Percentiles rank a stretch among this genome's conserved stretches.
Evolutionary conservation across 495 filamentous ascomycete genomes (phyloP).

Genomic region (Penicillium cataractarum): DNA sequence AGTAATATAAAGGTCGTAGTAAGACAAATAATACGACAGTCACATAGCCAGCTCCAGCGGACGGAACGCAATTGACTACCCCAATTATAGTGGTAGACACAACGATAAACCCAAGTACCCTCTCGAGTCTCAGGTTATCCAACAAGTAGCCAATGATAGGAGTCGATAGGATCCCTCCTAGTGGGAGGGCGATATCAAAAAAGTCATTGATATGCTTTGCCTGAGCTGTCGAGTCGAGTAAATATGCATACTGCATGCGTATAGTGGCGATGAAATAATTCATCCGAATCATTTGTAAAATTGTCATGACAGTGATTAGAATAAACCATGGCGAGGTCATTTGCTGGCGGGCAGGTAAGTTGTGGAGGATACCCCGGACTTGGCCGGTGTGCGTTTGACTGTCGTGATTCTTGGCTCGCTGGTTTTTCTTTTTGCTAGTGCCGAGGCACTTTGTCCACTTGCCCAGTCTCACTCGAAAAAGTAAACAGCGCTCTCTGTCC

Average conservation of each 20-base stretch:
- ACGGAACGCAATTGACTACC: neutral
- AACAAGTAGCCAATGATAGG: too few relatives aligned
- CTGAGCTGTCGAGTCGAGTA: neutral
- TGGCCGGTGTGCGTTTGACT: neutral
- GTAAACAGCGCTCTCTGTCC: neutral
- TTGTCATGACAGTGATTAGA: neutral
- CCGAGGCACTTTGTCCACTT: neutral
- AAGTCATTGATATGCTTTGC: neutral
- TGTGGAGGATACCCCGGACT: neutral
- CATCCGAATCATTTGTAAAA: neutral
- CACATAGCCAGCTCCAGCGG: neutral
- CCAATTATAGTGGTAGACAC: neutral
- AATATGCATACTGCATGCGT: neutral
- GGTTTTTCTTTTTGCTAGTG: neutral
- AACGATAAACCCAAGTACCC: too few relatives aligned
- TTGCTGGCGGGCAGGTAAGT: neutral
- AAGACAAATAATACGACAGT: neutral
- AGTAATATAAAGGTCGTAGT: neutral
- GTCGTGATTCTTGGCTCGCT: neutral
- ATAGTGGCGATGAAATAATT: neutral
- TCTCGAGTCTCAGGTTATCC: too few relatives aligned
- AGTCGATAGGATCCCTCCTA: too few relatives aligned
- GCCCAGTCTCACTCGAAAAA: too few relatives aligned
- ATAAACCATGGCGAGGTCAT: neutral
- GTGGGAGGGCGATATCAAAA: too few relatives aligned